These are phyloP conservation scores for Leccinum subtestaceum DNA, from an alignment of 768 basidiomycete genomes.

Conservation along the genomic window DNA sequence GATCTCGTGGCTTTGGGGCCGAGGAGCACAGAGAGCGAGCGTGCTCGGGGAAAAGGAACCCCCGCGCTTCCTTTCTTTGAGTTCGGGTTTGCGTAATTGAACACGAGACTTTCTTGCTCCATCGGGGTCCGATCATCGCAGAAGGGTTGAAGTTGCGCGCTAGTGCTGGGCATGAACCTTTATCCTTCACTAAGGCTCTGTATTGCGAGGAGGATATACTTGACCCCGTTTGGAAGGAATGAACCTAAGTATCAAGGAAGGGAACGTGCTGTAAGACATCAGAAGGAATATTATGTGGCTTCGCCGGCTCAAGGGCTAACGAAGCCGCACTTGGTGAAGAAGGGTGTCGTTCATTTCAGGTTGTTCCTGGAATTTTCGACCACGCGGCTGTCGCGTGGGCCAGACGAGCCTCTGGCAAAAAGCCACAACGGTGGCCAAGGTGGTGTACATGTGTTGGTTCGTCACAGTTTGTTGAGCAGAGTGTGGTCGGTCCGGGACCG, in stretches of 20 bases:
- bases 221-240: neutral
- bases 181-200: neutral
- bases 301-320: neutral
- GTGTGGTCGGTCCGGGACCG: neutral
- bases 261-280: neutral
- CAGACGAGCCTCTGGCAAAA: neutral
- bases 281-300: neutral
- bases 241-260: neutral
- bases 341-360: neutral
- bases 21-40: neutral
- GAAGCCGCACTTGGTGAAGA: neutral
- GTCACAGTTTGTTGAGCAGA: too few species aligned
- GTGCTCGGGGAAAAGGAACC: neutral
- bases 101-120: slow-evolving; percentile 3
- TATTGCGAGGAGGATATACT: neutral
- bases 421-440: too few species aligned
- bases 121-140: slow-evolving; percentile 14
- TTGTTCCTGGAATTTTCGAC: neutral
- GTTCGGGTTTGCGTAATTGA: neutral
- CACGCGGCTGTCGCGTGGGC: slow-evolving; percentile 15
- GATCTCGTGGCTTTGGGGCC: neutral
- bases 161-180: neutral
- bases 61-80: neutral
- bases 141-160: neutral
- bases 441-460: too few species aligned